Conservation (phyloP, 768 basidiomycete genomes). For the Boletus pseudo-olivaceus region DNA sequence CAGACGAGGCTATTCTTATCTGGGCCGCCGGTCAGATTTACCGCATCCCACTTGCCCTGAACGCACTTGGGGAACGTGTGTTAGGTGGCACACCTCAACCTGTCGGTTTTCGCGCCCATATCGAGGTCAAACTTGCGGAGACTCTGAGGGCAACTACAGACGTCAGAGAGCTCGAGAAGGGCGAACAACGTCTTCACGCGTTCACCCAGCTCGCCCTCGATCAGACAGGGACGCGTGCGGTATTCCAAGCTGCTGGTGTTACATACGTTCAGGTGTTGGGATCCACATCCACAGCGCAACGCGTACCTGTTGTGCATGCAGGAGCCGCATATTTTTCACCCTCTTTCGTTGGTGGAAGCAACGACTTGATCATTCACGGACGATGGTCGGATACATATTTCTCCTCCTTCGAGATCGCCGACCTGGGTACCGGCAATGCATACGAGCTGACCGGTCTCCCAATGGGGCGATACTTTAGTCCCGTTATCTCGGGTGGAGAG, state of each 20-base stretch:
- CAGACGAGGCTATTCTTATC: slow-evolving; percentile 46
- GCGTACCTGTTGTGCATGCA: slow-evolving; percentile 46
- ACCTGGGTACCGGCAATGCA: slow-evolving; percentile 41
- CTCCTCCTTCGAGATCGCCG: slow-evolving; percentile 62
- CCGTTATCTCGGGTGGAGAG: slow-evolving; percentile 46
- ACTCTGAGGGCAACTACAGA: slow-evolving; percentile 50
- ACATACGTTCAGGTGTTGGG: slow-evolving; percentile 26
- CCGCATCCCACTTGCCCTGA: slow-evolving; percentile 46
- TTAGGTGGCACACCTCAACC: slow-evolving; percentile 38
- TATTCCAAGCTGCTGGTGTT: slow-evolving; percentile 66
- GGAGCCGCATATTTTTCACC: slow-evolving; percentile 63
- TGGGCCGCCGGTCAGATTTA: slow-evolving; percentile 75
- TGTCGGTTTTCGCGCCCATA: slow-evolving; percentile 58
- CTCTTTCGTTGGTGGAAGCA: slow-evolving; percentile 43
- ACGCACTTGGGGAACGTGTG: slow-evolving; percentile 47
- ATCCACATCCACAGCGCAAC: slow-evolving; percentile 33
- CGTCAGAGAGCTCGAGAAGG: slow-evolving; percentile 50
- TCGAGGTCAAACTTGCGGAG: slow-evolving; percentile 62
- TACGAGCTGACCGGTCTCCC: slow-evolving; percentile 57
- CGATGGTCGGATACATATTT: slow-evolving; percentile 67
- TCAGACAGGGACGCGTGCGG: slow-evolving; percentile 46
- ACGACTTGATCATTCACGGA: slow-evolving; percentile 53
- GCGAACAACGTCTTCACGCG: slow-evolving; percentile 54
- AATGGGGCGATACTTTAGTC: slow-evolving; percentile 61
- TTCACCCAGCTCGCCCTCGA: slow-evolving; percentile 62